phyloP scores from a whole-genome alignment of 108 stramenopile genomes.

The Cyclotella cryptica region DNA sequence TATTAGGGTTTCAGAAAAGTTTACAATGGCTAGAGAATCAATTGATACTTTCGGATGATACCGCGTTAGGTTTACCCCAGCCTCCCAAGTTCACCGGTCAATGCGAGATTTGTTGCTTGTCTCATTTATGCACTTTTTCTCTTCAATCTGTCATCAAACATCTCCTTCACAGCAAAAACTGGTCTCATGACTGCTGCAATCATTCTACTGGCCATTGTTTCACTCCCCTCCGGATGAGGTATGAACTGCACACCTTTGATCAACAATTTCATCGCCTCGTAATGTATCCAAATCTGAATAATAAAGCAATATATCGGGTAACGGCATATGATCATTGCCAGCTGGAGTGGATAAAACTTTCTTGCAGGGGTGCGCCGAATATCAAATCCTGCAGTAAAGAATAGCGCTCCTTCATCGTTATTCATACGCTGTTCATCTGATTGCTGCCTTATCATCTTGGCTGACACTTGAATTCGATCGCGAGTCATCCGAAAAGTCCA shows the following conservation, averaged over 20 bases:
- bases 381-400: slow-evolving; percentile 59
- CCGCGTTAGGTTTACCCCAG: no score
- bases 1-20: no score
- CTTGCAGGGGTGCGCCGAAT: slow-evolving; percentile 28
- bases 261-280: slow-evolving; percentile 77
- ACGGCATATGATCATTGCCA: slow-evolving; percentile 61
- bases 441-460: slow-evolving; percentile 35
- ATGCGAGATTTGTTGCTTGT: no score
- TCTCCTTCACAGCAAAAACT: slow-evolving; percentile 64
- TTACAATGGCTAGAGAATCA: no score
- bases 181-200: slow-evolving; percentile 76
- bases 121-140: slow-evolving; percentile 5
- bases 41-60: no score
- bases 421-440: background rate
- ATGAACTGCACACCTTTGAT: slow-evolving; percentile 79
- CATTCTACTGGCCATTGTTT: slow-evolving; percentile 65
- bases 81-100: no score
- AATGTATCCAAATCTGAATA: slow-evolving; percentile 92
- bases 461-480: slow-evolving; percentile 38
- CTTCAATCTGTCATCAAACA: slow-evolving; percentile 17
- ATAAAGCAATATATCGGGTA: slow-evolving; percentile 80
- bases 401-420: slow-evolving; percentile 23
- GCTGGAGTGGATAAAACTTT: slow-evolving; percentile 45
- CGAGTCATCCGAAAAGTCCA: slow-evolving; percentile 75
- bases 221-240: slow-evolving; percentile 82